A percentile compares a stretch with the other conserved stretches of the same genome.
Conservation (phyloP, 352 stramenopile species). For the Globisporangium recalcitrans region DNA sequence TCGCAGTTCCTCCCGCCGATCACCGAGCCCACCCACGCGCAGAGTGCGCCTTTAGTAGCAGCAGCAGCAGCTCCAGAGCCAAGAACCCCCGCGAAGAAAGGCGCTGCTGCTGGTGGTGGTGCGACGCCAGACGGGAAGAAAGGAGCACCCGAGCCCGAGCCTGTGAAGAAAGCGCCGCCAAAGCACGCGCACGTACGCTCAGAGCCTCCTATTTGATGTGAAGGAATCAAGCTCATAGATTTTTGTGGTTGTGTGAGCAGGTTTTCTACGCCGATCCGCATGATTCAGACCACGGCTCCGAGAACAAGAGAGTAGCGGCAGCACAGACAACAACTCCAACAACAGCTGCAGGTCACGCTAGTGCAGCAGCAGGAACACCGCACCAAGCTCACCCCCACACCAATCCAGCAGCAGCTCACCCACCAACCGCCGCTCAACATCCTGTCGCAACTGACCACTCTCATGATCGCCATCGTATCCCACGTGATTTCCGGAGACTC, state of each 20-base stretch:
- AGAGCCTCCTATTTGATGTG: too few species aligned
- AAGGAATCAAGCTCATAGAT: not conserved
- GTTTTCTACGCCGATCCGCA: conserved; percentile 25
- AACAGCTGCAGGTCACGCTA: conserved; percentile 1
- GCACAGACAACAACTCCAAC: not conserved
- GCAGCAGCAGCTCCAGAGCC: conserved; percentile 21
- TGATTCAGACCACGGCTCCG: conserved; percentile 16
- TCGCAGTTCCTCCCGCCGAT: conserved; percentile 52
- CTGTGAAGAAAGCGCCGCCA: conserved; percentile 31
- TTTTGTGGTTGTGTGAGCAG: conserved; percentile 10
- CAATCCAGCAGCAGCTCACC: not conserved
- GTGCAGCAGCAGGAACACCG: not conserved
- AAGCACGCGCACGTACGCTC: conserved; percentile 44
- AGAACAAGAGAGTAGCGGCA: conserved; percentile 17
- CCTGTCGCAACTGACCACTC: conserved; percentile 1
- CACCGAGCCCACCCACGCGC: conserved; percentile 21
- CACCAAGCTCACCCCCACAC: not conserved
- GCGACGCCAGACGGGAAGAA: conserved; percentile 33
- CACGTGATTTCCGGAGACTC: conserved; percentile 58
- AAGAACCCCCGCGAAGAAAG: conserved; percentile 33
- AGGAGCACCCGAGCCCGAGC: conserved; percentile 29
- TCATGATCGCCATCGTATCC: conserved; percentile 24
- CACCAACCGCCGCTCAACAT: conserved; percentile 6
- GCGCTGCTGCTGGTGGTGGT: not conserved
- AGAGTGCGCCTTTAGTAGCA: conserved; percentile 7